phyloP scores from a whole-genome alignment of 495 filamentous ascomycete species.

The Polyplosphaeria fusca region DNA sequence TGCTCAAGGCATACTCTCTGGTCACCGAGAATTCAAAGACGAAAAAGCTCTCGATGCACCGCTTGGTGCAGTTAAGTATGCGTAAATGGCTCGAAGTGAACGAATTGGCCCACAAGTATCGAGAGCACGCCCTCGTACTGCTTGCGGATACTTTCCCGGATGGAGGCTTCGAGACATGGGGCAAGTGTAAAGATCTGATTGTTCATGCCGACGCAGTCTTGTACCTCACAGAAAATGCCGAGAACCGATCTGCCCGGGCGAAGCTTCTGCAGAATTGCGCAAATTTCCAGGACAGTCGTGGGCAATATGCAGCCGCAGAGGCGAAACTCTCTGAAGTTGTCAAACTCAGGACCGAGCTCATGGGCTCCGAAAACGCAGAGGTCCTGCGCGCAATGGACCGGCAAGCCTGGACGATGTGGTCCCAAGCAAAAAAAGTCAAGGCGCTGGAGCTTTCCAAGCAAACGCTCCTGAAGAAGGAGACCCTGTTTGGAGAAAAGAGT shows the following conservation, averaged over 20 bases:
- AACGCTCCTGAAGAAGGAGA: conserved; percentile 10
- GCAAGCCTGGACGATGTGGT: conserved; percentile 8
- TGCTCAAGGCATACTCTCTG: neutral
- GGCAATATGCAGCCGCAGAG: conserved; percentile 15
- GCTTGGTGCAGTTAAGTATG: conserved; percentile 14
- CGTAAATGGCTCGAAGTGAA: conserved; percentile 15
- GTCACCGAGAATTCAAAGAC: conserved; percentile 2
- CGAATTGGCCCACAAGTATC: neutral
- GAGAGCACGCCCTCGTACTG: conserved; percentile 2
- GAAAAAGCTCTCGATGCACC: conserved; percentile 8
- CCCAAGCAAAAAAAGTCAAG: conserved; percentile 12
- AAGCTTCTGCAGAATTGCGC: conserved; percentile 12
- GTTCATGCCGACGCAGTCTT: conserved; percentile 13
- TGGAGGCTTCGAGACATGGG: conserved; percentile 15
- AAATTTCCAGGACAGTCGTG: conserved; percentile 11
- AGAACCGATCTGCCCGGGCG: conserved; percentile 2
- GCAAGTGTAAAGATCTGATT: conserved; percentile 7
- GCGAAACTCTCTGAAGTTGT: conserved; percentile 7
- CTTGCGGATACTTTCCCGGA: conserved; percentile 9
- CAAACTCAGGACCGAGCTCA: conserved; percentile 6
- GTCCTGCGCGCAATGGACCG: conserved; percentile 7
- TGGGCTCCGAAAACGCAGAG: conserved; percentile 9
- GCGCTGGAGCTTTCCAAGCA: conserved; percentile 1
- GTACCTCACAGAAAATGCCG: neutral
- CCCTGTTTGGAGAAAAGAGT: conserved; percentile 2